These are phyloP conservation scores for Pistacia integerrima DNA, from an alignment of 345 rosid genomes.

Conservation along the genomic window DNA sequence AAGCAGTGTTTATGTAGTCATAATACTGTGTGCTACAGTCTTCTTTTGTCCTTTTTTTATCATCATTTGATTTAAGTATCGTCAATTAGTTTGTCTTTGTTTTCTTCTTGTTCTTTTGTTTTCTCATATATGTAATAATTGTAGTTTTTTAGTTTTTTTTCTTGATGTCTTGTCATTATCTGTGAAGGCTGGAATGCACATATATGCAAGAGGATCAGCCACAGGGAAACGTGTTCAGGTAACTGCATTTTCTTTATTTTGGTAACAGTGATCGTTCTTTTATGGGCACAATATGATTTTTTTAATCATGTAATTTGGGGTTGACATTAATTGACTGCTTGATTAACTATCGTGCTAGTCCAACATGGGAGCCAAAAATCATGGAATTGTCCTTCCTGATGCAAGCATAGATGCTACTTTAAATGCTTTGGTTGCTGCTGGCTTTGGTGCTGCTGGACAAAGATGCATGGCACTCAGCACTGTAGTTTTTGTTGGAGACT, in stretches of 20 bases:
- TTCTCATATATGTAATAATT: neutral
- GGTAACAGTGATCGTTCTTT: neutral
- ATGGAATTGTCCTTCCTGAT: slow-evolving; percentile 85
- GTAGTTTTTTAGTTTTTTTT: slow-evolving; percentile 14
- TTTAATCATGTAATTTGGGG: slow-evolving; percentile 1
- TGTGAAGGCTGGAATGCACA: slow-evolving; percentile 95
- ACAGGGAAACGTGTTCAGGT: slow-evolving; percentile 98
- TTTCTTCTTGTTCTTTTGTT: neutral
- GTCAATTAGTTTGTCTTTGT: neutral
- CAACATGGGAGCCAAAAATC: slow-evolving; percentile 99
- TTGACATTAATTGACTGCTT: slow-evolving; percentile 23
- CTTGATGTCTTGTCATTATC: slow-evolving; percentile 15
- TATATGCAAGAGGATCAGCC: slow-evolving; percentile 85
- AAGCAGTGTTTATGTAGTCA: neutral
- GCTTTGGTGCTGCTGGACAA: slow-evolving; percentile 99
- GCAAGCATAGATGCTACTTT: slow-evolving; percentile 77
- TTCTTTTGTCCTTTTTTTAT: neutral
- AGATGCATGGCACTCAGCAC: slow-evolving; percentile 99
- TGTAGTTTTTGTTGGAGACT: slow-evolving; percentile 79
- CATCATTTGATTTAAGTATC: neutral
- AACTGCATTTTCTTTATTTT: slow-evolving; percentile 21
- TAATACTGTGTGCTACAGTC: neutral
- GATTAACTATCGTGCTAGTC: slow-evolving; percentile 51
- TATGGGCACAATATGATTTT: neutral
- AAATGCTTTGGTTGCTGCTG: slow-evolving; percentile 91